These are phyloP conservation scores for Penicillium atrosanguineum DNA, from an alignment of 495 filamentous ascomycete genomes.

Conservation along the genomic window DNA sequence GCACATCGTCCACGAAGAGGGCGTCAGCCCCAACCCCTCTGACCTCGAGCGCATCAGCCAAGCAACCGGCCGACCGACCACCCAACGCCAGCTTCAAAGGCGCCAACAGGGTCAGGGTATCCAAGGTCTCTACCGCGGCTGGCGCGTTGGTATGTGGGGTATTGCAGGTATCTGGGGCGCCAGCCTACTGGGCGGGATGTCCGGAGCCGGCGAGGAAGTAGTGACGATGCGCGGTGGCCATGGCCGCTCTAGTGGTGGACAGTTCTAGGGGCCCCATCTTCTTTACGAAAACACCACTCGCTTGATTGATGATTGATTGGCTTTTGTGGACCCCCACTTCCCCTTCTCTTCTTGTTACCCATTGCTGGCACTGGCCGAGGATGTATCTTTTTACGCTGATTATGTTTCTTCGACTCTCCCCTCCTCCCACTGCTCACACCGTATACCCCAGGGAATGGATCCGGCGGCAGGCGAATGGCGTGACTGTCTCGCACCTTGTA, in stretches of 20 bases:
- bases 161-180: constrained; percentile 84
- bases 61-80: constrained; percentile 31
- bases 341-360: background rate
- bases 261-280: constrained; percentile 24
- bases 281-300: background rate
- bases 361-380: background rate
- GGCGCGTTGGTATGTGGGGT: constrained; percentile 95
- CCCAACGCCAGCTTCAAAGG: constrained; percentile 39
- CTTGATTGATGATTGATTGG: background rate
- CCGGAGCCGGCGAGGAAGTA: constrained; percentile 35
- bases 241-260: constrained; percentile 33
- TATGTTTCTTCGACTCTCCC: constrained; percentile 17
- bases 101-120: constrained; percentile 71
- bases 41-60: constrained; percentile 36
- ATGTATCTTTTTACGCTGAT: constrained; percentile 7
- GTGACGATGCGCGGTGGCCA: constrained; percentile 28
- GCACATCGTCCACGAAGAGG: constrained; percentile 80
- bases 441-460: constrained; percentile 27
- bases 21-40: constrained; percentile 39
- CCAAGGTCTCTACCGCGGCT: constrained; percentile 85
- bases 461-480: constrained; percentile 21
- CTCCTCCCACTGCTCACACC: constrained; percentile 20
- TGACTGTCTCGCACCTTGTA: constrained; percentile 21
- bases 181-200: constrained; percentile 53
- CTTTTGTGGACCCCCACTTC: background rate